Base-by-base conservation (phyloP, 2,329 filamentous ascomycete genomes). In the Aspergillus brunneoviolaceus region DNA sequence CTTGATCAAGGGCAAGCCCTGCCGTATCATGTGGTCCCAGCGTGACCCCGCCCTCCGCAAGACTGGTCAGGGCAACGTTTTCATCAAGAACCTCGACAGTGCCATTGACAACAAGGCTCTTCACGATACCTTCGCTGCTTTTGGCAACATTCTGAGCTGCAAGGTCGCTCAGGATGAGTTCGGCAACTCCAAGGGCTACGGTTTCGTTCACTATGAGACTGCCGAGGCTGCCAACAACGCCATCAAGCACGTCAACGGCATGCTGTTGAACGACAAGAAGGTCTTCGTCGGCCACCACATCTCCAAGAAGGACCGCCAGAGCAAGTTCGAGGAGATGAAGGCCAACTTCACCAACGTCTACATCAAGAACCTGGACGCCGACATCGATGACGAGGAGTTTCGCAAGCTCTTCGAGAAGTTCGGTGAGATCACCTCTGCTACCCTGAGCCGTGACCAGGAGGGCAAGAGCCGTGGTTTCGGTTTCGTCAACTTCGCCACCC, bases 301-400 rank as follows among this genome's bases (percentile, higher is more conserved):
- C 74, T 93, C 95, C 78, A 98, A 98, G 90, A 98, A 98, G 87
- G 95, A 99, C 77, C 94, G 95, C 73, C 95, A 98, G 87, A 96
- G 92, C 91, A 99, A 99, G 84, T 98, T 98, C 72, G 95, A 99
- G 84, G 95, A 99, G 86, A 99, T 99, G 94, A 99, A 99, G 89
- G 95, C 95, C 80, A 99, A 99, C 86, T 99, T 96, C 86, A 99
- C 95, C 84, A 99, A 99, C 80, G 89, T 99, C 80, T 99, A 99
- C 82, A 91, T 99, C 83, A 99, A 99, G 89, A 99, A 99, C 84
- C 89, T 99, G 70, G 87, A 88, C 72, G 74, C 82, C 39, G 94
- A 97, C 52, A 91, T 89, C 65, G 89, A 87, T 61, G 95, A 99
- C 63, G 93, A 98, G 9, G 90, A 98, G 76, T 98, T 99, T 87